A percentile compares a stretch with the other conserved stretches of the same genome.
phyloP scores from a whole-genome alignment of 208 protist species.

The Crithidia sp. region DNA sequence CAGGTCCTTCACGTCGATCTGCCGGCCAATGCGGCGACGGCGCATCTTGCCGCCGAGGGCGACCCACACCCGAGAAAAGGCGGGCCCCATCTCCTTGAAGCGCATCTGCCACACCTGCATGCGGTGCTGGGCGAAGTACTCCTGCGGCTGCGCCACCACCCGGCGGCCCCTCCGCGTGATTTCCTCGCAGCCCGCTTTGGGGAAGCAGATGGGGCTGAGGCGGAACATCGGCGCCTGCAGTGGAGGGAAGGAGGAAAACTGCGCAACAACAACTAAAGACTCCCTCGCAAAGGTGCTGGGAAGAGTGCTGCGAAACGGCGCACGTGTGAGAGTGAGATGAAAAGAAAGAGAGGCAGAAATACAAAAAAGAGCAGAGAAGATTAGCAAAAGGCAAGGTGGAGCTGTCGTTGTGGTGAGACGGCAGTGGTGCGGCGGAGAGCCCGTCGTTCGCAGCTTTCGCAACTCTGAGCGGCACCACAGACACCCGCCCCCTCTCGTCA shows the following conservation, averaged over 20 bases:
- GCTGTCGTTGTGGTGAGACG: too few relatives aligned
- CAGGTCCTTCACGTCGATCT: conserved; percentile 89
- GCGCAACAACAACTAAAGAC: background rate
- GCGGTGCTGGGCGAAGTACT: conserved; percentile 71
- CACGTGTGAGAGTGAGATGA: too few relatives aligned
- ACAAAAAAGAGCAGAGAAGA: too few relatives aligned
- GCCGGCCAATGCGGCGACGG: conserved; percentile 84
- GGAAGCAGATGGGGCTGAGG: conserved; percentile 44
- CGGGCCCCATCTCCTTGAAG: conserved; percentile 91
- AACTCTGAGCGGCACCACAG: too few relatives aligned
- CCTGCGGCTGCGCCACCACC: conserved; percentile 71
- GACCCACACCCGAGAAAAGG: conserved; percentile 87
- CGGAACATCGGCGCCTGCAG: conserved; percentile 55
- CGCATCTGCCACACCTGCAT: conserved; percentile 90
- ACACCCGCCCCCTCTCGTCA: too few relatives aligned
- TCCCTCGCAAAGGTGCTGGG: too few relatives aligned
- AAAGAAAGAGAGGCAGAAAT: too few relatives aligned
- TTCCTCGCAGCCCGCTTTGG: conserved; percentile 87
- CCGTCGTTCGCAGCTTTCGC: too few relatives aligned
- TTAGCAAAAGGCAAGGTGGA: too few relatives aligned
- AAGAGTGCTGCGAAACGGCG: too few relatives aligned
- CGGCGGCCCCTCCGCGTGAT: conserved; percentile 76
- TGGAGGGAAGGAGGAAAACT: background rate
- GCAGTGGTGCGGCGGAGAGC: too few relatives aligned
- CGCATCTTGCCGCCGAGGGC: conserved; percentile 91